Base-by-base conservation (phyloP, 2,329 filamentous ascomycete genomes). In the Beauveria sp. region DNA sequence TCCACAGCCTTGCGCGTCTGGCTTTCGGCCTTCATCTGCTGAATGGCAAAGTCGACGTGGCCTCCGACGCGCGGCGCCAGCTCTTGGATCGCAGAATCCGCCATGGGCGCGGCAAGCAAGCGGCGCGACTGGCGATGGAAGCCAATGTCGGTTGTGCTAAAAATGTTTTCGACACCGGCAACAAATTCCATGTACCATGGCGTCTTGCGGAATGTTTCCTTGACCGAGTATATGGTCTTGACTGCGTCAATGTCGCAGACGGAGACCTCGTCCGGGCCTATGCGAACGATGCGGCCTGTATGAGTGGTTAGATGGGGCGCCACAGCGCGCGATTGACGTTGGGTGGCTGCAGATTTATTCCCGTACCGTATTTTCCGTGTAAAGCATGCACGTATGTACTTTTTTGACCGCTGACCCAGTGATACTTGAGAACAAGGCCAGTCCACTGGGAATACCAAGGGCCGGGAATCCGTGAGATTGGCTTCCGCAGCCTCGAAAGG, bases 1-100 rank as follows among this genome's bases (percentile, higher is more conserved):
- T 70, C 63, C 37, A 68, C 40, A 2, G 58, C 18, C 44, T 56
- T 54, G 20, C 67, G 65, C 16, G 48, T 28, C 2, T 44, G 54
- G 14, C 53, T 63, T 3, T 66, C 64, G 14, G 66, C 61, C 50
- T 62, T 56, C 34, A 68, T 55, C 30, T 62, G 46, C 24, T 63
- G 48, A 41, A 68, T 52, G 16, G 71, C 58, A 5, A 66, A 56
- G 22, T 67, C 59, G 24, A 69, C 64, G 53, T 72, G 54, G 44
- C 60, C 54, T 10, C n/a, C 9, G n/a, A 61, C 41, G 14, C 54
- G 53, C 10, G 60, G 60, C 28, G 54, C 54, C 14, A 56, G 53
- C 22, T 51, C 43, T 14, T 55, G 40, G 51, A 55, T 53, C 12
- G 55, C 40, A 10, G 53, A 52, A 26, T 61, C 60, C 1, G 60